Conservation (phyloP, 139 green algal species). For the Chlamydomonas sphaeroides region DNA sequence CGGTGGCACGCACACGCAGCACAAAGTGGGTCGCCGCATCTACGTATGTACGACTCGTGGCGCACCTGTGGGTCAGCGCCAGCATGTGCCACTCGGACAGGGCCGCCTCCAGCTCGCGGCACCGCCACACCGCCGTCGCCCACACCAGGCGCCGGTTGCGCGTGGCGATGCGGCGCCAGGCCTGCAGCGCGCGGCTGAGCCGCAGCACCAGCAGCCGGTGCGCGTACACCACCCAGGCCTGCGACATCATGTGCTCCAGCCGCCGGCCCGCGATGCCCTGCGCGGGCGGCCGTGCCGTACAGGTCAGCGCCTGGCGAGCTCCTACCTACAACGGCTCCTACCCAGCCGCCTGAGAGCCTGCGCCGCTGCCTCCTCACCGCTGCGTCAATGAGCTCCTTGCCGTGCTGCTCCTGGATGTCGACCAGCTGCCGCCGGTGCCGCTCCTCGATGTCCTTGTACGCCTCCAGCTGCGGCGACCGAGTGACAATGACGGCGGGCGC, state of each 20-base stretch:
- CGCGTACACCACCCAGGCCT: background rate
- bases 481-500: too few relatives aligned
- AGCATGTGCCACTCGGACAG: constrained; percentile 29
- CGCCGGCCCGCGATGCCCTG: constrained; percentile 35
- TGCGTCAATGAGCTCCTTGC: constrained; percentile 22
- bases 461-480: constrained; percentile 6
- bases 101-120: background rate
- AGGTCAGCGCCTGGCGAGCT: too few relatives aligned
- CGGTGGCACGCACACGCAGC: too few relatives aligned
- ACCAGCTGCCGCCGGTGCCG: constrained; percentile 30
- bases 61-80: background rate
- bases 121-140: constrained; percentile 34
- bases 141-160: constrained; percentile 36
- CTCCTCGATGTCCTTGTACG: constrained; percentile 20
- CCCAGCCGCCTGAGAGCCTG: too few relatives aligned
- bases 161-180: constrained; percentile 30
- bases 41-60: too few relatives aligned
- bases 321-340: too few relatives aligned
- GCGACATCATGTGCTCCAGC: constrained; percentile 34
- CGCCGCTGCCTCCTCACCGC: constrained; percentile 22
- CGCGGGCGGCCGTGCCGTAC: too few relatives aligned
- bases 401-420: constrained; percentile 35
- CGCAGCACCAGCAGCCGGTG: constrained; percentile 8
- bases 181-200: constrained; percentile 23
- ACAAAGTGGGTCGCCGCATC: too few relatives aligned